Percentiles rank a stretch among this genome's conserved stretches.
Evolutionary conservation across 2,329 filamentous ascomycete species (phyloP).

Genomic region (Xylariaceae sp.): DNA sequence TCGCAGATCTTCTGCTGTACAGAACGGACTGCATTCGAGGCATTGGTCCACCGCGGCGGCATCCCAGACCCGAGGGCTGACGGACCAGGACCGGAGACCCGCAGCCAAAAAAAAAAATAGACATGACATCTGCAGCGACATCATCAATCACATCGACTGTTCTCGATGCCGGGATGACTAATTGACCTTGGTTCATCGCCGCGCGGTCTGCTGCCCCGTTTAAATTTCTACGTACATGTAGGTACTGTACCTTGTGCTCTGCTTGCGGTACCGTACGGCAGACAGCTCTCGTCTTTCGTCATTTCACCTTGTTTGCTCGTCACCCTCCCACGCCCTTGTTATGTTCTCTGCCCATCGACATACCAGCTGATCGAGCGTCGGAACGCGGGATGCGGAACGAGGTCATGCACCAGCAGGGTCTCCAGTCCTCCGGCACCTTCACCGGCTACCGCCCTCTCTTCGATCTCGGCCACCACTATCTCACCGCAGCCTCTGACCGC

Average conservation of each 20-base stretch:
- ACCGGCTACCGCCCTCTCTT: conserved; percentile 51
- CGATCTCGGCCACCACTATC: conserved; percentile 56
- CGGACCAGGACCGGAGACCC: no score
- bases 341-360: conserved; percentile 23
- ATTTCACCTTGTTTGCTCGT: conserved; percentile 6
- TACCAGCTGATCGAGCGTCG: no score
- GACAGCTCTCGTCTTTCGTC: conserved; percentile 19
- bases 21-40: no score
- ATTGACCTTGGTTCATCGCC: conserved; percentile 2
- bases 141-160: conserved; percentile 9
- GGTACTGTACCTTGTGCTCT: no score
- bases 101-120: not conserved
- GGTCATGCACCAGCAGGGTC: conserved; percentile 45
- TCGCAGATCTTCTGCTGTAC: no score
- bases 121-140: conserved; percentile 2
- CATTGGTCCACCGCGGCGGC: no score
- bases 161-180: conserved; percentile 12
- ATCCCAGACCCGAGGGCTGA: no score
- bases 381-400: conserved; percentile 8
- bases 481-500: conserved; percentile 46
- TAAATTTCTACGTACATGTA: no score
- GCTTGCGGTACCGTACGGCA: no score
- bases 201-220: no score
- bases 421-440: conserved; percentile 57
- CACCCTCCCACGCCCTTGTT: conserved; percentile 16